Evolutionary conservation across 2,329 filamentous ascomycete species (phyloP), one percentile per base, ranked within the genome.

Genomic region (Akanthomyces lecanii): DNA sequence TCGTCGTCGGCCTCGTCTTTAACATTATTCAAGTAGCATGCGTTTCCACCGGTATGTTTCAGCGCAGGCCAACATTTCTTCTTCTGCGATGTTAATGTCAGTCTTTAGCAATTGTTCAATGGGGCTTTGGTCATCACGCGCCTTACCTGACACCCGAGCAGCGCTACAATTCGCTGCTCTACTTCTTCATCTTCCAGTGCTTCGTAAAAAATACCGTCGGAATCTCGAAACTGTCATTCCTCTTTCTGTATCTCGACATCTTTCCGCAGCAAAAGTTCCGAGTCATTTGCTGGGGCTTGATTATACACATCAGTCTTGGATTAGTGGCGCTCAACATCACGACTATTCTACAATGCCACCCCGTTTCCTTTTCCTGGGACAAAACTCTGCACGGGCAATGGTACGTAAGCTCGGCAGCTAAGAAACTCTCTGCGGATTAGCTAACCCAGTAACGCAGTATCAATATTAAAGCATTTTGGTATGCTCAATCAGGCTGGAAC

Each of bases 111-210:
- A 62, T 62, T 36, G 42, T 62, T 30, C 51, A 25, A 62, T 62
- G 60, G 60, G 60, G 60, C 5, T 56, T 62, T 12, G 60, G 60
- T 10, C 60, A 62, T 25, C 60, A 62, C 25, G 51, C 60, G 21
- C 51, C 52, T 6, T 56, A 62, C 52, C 42, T 62, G 5, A 48
- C 51, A 18, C 42, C 42, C n/a, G 60, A 62, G 23, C 28, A 62
- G 28, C 40, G 51, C 38, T 62, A 56, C 52, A 62, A 55, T 10
- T 62, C 60, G 16, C 44, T 62, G 18, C 21, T 56, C 7, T 62
- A 62, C 52, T 62, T 62, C 36, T 62, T 58, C 54, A 38, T 63
- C 18, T 63, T 58, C 38, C 61, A 63, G 38, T 63, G 61, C 47
- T 45, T 58, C 12, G 61, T 63, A 6, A 58, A 63, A 6, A 63